Evolutionary conservation across 2,329 filamentous ascomycete species (phyloP).

Genomic region (Exophiala calicioides): DNA sequence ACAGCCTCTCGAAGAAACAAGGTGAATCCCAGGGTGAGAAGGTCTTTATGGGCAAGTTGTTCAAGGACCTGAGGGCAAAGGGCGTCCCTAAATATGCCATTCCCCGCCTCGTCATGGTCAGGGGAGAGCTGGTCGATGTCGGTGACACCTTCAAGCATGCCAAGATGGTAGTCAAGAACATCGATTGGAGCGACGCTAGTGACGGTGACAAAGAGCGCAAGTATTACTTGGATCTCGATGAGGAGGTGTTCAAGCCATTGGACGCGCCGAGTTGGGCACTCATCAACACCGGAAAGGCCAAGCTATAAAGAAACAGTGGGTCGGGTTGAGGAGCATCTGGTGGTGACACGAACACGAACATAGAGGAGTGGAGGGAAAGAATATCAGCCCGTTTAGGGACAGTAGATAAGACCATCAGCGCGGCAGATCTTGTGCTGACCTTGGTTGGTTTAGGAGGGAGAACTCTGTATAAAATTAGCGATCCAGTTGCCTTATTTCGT

Average conservation of each 20-base stretch:
- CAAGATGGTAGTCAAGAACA: conserved; percentile 47
- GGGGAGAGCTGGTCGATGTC: conserved; percentile 46
- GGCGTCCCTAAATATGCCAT: conserved; percentile 51
- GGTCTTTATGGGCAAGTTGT: conserved; percentile 42
- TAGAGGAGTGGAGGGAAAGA: too few relatives aligned
- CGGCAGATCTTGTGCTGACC: too few relatives aligned
- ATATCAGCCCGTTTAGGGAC: too few relatives aligned
- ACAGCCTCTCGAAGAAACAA: conserved; percentile 31
- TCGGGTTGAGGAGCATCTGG: too few relatives aligned
- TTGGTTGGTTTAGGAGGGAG: too few relatives aligned
- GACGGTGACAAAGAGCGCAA: conserved; percentile 39
- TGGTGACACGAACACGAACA: too few relatives aligned
- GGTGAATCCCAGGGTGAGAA: conserved; percentile 24
- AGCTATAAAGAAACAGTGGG: conserved; percentile 35
- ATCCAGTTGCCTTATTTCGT: too few relatives aligned
- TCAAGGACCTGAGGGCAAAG: conserved; percentile 42
- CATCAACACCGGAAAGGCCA: conserved; percentile 48
- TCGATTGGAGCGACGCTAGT: conserved; percentile 42
- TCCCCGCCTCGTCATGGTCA: conserved; percentile 50
- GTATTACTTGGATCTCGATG: conserved; percentile 46
- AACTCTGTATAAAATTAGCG: too few relatives aligned
- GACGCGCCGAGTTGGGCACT: conserved; percentile 41
- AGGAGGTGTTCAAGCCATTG: conserved; percentile 42
- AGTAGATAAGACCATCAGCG: too few relatives aligned
- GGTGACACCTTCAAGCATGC: conserved; percentile 55